These are phyloP conservation scores for Clonostachys chloroleuca DNA, from an alignment of 2,329 filamentous ascomycete genomes.

Conservation along the genomic window DNA sequence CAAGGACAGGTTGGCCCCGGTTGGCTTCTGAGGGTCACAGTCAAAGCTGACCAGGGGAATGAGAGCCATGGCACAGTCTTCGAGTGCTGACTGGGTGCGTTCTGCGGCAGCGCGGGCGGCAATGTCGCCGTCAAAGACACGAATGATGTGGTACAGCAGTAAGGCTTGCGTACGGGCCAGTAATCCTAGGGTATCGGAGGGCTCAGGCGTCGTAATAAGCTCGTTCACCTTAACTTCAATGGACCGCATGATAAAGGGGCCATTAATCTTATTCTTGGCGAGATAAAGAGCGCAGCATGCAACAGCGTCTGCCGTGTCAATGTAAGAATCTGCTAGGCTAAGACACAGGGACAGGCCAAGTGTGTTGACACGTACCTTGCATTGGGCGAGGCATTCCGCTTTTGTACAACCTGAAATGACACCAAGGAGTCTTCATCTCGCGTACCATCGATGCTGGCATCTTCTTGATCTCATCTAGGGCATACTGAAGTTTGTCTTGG, in stretches of 20 bases:
- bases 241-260: slow-evolving; percentile 39
- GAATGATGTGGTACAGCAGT: slow-evolving; percentile 42
- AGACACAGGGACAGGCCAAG: neutral
- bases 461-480: slow-evolving; percentile 47
- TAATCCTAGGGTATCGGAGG: slow-evolving; percentile 15
- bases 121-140: slow-evolving; percentile 47
- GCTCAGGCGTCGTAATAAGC: slow-evolving; percentile 27
- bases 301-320: slow-evolving; percentile 35
- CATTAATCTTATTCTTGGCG: slow-evolving; percentile 41
- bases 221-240: slow-evolving; percentile 39
- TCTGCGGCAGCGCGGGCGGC: slow-evolving; percentile 29
- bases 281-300: slow-evolving; percentile 49
- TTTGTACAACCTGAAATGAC: slow-evolving; percentile 44
- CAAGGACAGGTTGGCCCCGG: slow-evolving; percentile 13
- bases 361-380: slow-evolving; percentile 31
- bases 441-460: slow-evolving; percentile 42
- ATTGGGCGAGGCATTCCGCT: slow-evolving; percentile 44
- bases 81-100: slow-evolving; percentile 21
- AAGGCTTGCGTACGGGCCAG: slow-evolving; percentile 42
- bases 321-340: neutral
- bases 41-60: slow-evolving; percentile 22
- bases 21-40: slow-evolving; percentile 2
- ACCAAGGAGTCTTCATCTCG: slow-evolving; percentile 47
- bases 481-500: slow-evolving; percentile 29
- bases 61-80: slow-evolving; percentile 23